A percentile compares a stretch with the other conserved stretches of the same genome.
Conservation (phyloP, 2,329 filamentous ascomycete species). For the Talaromyces sp. region DNA sequence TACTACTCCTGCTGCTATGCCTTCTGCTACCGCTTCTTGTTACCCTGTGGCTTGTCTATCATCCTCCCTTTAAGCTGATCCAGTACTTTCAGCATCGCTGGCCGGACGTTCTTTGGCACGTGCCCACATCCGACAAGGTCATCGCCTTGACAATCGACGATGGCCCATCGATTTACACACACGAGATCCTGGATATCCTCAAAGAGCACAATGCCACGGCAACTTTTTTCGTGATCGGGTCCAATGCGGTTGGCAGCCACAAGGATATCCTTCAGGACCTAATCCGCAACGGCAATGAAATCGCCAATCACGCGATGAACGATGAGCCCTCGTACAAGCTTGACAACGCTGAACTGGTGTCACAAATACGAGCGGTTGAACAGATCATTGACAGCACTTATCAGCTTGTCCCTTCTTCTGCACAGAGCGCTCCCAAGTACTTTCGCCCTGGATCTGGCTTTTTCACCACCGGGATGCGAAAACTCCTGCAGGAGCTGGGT, state of each 20-base stretch:
- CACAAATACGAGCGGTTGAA: constrained; percentile 64
- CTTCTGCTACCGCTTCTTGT: background rate
- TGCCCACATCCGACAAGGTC: constrained; percentile 53
- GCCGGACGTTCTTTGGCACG: constrained; percentile 75
- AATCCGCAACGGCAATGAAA: constrained; percentile 61
- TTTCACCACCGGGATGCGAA: constrained; percentile 68
- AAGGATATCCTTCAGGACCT: constrained; percentile 49
- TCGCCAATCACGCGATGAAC: constrained; percentile 85
- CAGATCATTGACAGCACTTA: constrained; percentile 57
- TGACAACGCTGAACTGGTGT: constrained; percentile 53
- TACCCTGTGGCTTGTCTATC: constrained; percentile 68
- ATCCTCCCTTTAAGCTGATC: constrained; percentile 69
- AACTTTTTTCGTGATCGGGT: constrained; percentile 86
- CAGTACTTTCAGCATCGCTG: constrained; percentile 65
- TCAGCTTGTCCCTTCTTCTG: constrained; percentile 18
- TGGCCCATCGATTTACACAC: constrained; percentile 69
- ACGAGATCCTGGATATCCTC: constrained; percentile 66
- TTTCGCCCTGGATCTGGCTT: constrained; percentile 84
- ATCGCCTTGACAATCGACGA: constrained; percentile 86
- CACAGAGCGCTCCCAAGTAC: constrained; percentile 51
- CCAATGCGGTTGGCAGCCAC: constrained; percentile 57
- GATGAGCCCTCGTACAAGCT: constrained; percentile 71
- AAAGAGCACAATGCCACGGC: constrained; percentile 63
- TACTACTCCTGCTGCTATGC: constrained; percentile 4
- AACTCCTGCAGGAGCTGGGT: constrained; percentile 54